A percentile compares a stretch with the other conserved stretches of the same genome.
Conservation (phyloP, 1,139 yeast species). For the Candida glucosophila region DNA sequence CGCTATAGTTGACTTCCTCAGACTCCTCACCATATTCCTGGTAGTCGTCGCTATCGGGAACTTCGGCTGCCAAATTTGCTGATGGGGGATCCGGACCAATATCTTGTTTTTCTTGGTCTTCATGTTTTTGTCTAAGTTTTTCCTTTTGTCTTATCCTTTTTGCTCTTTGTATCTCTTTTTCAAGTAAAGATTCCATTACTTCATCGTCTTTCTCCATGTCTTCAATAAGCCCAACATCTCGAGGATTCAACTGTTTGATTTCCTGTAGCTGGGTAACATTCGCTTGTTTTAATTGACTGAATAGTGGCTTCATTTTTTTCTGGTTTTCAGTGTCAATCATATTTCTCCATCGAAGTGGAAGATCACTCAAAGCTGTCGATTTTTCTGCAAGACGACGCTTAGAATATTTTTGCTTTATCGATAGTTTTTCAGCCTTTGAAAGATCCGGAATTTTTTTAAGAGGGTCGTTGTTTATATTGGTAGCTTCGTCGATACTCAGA, state of each 20-base stretch:
- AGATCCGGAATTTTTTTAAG: slow-evolving; percentile 25
- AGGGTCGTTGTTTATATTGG: slow-evolving; percentile 8
- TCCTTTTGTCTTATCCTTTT: slow-evolving; percentile 45
- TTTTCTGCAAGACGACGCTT: slow-evolving; percentile 16
- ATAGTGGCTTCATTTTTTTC: slow-evolving; percentile 9
- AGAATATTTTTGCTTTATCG: slow-evolving; percentile 28
- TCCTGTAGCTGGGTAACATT: slow-evolving; percentile 28
- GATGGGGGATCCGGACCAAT: slow-evolving; percentile 11
- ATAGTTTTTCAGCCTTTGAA: slow-evolving; percentile 27
- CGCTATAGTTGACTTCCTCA: background rate
- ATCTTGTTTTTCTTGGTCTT: slow-evolving; percentile 25
- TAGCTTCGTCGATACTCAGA: slow-evolving; percentile 1
- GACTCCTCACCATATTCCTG: slow-evolving; percentile 5
- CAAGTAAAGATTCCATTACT: slow-evolving; percentile 44
- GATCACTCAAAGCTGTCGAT: slow-evolving; percentile 10
- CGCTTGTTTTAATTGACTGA: slow-evolving; percentile 22
- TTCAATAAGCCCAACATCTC: slow-evolving; percentile 24
- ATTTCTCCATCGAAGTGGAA: slow-evolving; percentile 12
- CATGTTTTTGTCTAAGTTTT: slow-evolving; percentile 40
- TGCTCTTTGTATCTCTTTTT: slow-evolving; percentile 51
- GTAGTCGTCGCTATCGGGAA: slow-evolving; percentile 16
- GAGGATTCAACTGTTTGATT: slow-evolving; percentile 18
- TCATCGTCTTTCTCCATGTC: slow-evolving; percentile 36
- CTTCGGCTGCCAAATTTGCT: slow-evolving; percentile 14
- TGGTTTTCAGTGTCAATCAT: slow-evolving; percentile 11